These are phyloP conservation scores for Westerdykella sp. DNA, from an alignment of 2,329 filamentous ascomycete species.

Conservation along the genomic window DNA sequence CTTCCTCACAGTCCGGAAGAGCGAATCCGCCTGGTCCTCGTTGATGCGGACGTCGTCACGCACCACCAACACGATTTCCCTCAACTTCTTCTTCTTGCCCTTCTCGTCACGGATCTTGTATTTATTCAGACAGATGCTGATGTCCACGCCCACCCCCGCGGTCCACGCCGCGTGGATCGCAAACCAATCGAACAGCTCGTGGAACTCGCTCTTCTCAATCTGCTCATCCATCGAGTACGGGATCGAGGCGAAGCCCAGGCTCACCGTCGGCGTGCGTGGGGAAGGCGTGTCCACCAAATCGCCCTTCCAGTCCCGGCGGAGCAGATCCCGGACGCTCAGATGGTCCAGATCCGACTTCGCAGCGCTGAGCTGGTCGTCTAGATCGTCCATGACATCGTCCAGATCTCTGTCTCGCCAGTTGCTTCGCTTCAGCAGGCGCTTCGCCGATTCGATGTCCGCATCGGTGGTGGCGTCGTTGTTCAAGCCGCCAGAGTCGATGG, in stretches of 20 bases:
- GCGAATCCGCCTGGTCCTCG: slow-evolving; percentile 38
- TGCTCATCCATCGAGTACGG: slow-evolving; percentile 44
- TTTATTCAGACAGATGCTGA: slow-evolving; percentile 43
- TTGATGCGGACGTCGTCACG: slow-evolving; percentile 43
- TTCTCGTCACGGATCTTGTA: slow-evolving; percentile 39
- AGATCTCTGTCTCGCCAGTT: slow-evolving; percentile 39
- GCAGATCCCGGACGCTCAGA: slow-evolving; percentile 40
- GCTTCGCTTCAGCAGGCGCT: slow-evolving; percentile 39
- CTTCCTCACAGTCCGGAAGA: slow-evolving; percentile 37
- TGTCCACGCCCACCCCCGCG: slow-evolving; percentile 41
- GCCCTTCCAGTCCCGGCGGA: slow-evolving; percentile 46
- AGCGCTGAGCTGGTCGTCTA: slow-evolving; percentile 36
- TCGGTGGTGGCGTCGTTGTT: slow-evolving; percentile 32
- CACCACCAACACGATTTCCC: slow-evolving; percentile 44
- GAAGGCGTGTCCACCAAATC: slow-evolving; percentile 45
- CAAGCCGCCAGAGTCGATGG: slow-evolving; percentile 43
- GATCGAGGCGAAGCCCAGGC: slow-evolving; percentile 43
- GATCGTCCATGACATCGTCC: slow-evolving; percentile 39
- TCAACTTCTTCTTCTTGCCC: slow-evolving; percentile 40
- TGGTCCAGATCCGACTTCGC: slow-evolving; percentile 42
- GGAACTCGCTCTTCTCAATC: slow-evolving; percentile 43
- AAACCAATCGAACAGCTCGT: slow-evolving; percentile 46
- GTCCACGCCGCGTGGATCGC: slow-evolving; percentile 46
- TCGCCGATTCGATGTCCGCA: slow-evolving; percentile 35
- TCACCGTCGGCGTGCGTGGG: slow-evolving; percentile 42